phyloP scores from a whole-genome alignment of 768 basidiomycete genomes.

The Kwoniella sp. region DNA sequence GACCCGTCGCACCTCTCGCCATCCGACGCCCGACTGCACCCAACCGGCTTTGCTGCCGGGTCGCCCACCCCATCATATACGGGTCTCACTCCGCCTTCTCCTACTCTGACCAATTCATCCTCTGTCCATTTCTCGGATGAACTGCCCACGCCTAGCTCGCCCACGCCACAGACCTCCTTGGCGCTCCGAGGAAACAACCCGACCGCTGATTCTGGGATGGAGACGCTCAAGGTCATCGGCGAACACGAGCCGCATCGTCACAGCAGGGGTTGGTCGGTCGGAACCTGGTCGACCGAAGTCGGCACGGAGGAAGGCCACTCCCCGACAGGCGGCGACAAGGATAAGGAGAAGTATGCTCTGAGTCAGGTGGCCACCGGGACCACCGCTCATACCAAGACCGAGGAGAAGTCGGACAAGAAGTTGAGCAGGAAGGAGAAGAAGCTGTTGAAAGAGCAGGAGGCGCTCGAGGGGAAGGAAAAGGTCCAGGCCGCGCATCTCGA shows the following conservation, averaged over 20 bases:
- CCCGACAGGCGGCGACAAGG: not conserved
- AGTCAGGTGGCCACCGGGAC: constrained; percentile 13
- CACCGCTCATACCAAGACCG: constrained; percentile 14
- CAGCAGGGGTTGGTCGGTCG: constrained; percentile 29
- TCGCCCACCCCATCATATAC: constrained; percentile 30
- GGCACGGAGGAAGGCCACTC: constrained; percentile 16
- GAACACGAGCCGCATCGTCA: constrained; percentile 19
- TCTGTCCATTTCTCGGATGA: constrained; percentile 43
- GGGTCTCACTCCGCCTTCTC: constrained; percentile 34
- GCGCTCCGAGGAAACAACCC: constrained; percentile 47
- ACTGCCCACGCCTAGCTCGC: constrained; percentile 21
- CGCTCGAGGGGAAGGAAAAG: constrained; percentile 5
- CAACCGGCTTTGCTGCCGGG: constrained; percentile 10
- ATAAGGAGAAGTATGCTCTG: constrained; percentile 10
- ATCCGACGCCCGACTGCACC: constrained; percentile 9
- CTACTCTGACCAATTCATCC: constrained; percentile 32
- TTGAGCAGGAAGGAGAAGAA: constrained; percentile 10
- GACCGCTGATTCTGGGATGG: constrained; percentile 31
- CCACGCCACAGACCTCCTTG: constrained; percentile 23
- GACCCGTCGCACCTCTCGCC: constrained; percentile 27
- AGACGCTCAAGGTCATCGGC: constrained; percentile 32
- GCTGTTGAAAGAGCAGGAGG: constrained; percentile 17
- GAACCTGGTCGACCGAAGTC: constrained; percentile 33
- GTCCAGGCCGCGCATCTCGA: constrained; percentile 36
- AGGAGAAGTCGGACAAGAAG: constrained; percentile 12